Evolutionary conservation across 1,139 yeast genomes (phyloP).

Genomic region (Geotrichum phurueaensis): DNA sequence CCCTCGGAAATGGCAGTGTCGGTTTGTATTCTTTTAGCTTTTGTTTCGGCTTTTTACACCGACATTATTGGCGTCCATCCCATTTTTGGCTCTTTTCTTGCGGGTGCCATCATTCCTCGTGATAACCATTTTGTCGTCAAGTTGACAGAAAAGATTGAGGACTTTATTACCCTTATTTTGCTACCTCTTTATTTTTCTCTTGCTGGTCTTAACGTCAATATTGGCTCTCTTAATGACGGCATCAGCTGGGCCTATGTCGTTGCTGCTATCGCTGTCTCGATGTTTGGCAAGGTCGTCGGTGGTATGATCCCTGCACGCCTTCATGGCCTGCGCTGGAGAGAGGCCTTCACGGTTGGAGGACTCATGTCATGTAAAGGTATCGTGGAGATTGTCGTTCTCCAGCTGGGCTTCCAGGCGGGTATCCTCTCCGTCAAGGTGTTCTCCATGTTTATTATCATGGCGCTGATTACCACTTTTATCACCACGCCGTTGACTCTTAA

Average conservation of each 20-base stretch:
- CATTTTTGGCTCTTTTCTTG: slow-evolving; percentile 75
- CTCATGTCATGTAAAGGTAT: slow-evolving; percentile 85
- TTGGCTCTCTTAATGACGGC: slow-evolving; percentile 57
- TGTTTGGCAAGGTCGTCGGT: slow-evolving; percentile 59
- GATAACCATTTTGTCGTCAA: slow-evolving; percentile 66
- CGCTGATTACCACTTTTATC: slow-evolving; percentile 62
- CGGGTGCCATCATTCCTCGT: slow-evolving; percentile 72
- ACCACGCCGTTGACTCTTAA: slow-evolving; percentile 64
- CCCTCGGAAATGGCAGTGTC: slow-evolving; percentile 62
- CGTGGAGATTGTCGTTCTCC: slow-evolving; percentile 61
- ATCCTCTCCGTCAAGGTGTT: slow-evolving; percentile 59
- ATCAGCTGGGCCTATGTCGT: slow-evolving; percentile 72
- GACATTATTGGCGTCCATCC: slow-evolving; percentile 78
- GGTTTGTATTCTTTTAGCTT: slow-evolving; percentile 49
- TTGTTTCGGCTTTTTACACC: slow-evolving; percentile 67
- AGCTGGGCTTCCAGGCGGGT: slow-evolving; percentile 64
- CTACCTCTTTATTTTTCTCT: slow-evolving; percentile 74
- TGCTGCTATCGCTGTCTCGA: slow-evolving; percentile 59
- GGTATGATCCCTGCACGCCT: slow-evolving; percentile 59
- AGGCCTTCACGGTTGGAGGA: slow-evolving; percentile 69
- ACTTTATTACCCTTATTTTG: slow-evolving; percentile 60
- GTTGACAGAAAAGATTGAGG: slow-evolving; percentile 69
- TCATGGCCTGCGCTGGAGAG: slow-evolving; percentile 62
- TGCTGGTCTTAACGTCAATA: slow-evolving; percentile 65
- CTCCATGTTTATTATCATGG: slow-evolving; percentile 80